Conservation (phyloP, 345 rosid genomes). For the Punica granatum region DNA sequence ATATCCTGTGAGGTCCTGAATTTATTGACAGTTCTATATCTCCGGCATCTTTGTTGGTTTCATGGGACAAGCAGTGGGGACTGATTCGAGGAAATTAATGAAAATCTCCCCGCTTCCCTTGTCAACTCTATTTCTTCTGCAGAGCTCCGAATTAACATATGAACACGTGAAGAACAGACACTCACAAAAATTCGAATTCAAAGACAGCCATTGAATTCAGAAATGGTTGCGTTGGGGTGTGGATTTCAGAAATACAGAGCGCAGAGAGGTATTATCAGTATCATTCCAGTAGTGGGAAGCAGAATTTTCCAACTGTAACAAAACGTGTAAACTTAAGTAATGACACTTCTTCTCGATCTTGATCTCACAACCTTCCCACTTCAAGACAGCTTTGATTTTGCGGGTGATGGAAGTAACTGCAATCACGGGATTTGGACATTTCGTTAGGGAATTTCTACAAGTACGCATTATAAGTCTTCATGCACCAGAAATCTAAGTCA, state of each 20-base stretch:
- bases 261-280: background rate
- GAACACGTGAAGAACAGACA: background rate
- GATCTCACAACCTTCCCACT: constrained; percentile 13
- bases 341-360: constrained; percentile 18
- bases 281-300: background rate
- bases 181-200: background rate
- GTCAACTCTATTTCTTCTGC: background rate
- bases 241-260: background rate
- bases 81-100: background rate
- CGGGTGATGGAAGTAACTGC: constrained; percentile 65
- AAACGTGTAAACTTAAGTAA: background rate
- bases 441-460: background rate
- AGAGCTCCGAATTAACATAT: background rate
- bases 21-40: background rate
- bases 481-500: background rate
- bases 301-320: constrained; percentile 6
- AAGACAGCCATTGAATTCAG: background rate
- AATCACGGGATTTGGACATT: constrained; percentile 2
- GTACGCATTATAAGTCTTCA: background rate
- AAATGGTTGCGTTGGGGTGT: background rate
- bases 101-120: background rate
- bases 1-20: background rate
- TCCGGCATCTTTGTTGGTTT: background rate
- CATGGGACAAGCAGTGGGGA: background rate
- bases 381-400: constrained; percentile 51